Evolutionary conservation across 1,139 yeast species (phyloP).

Genomic region (Candida pseudoviswanathii): DNA sequence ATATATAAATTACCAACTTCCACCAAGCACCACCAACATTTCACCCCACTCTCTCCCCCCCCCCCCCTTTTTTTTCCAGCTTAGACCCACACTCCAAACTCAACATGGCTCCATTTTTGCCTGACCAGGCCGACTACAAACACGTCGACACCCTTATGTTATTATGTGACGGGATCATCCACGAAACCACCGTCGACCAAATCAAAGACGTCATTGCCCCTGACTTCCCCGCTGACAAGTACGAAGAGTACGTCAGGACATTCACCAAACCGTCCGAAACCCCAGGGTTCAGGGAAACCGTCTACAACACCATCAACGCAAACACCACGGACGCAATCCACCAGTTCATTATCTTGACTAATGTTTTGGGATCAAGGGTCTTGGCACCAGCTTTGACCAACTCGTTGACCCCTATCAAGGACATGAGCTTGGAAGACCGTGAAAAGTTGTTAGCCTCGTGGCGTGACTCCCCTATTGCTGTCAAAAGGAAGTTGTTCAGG

Average conservation of each 20-base stretch:
- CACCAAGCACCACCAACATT: no score
- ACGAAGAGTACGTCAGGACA: constrained; percentile 35
- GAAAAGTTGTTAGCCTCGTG: constrained; percentile 33
- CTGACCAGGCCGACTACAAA: constrained; percentile 23
- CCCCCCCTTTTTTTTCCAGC: no score
- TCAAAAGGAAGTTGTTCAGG: constrained; percentile 33
- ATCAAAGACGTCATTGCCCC: constrained; percentile 30
- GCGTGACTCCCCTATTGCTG: constrained; percentile 40
- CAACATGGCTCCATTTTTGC: constrained; percentile 14
- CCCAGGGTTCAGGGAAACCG: constrained; percentile 27
- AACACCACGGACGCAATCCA: constrained; percentile 22
- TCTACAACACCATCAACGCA: constrained; percentile 20
- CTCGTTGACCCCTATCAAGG: constrained; percentile 35
- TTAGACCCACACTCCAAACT: background rate
- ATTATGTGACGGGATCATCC: constrained; percentile 41
- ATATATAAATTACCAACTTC: no score
- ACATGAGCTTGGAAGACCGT: constrained; percentile 37
- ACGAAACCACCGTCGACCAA: constrained; percentile 32
- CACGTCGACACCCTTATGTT: constrained; percentile 29
- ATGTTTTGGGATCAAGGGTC: constrained; percentile 32
- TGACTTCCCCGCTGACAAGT: constrained; percentile 29
- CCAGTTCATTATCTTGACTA: constrained; percentile 27
- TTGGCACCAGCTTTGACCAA: constrained; percentile 40
- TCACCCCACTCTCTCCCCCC: no score
- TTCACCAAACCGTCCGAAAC: constrained; percentile 33